Evolutionary conservation across 2,329 filamentous ascomycete genomes (phyloP).

Genomic region (Daldinia eschscholtzii): DNA sequence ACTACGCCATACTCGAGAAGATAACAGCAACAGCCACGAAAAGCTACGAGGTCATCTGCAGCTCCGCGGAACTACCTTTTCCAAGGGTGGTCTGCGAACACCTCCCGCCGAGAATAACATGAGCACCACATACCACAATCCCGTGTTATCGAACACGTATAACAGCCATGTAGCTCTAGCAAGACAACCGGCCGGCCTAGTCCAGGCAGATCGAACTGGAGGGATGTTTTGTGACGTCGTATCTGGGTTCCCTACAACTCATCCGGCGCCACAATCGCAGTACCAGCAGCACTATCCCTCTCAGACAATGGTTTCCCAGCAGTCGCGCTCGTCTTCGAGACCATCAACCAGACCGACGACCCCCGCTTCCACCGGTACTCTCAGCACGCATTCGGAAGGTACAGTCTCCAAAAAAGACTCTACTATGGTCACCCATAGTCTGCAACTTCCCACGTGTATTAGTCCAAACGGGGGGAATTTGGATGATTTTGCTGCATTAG

Average conservation of each 20-base stretch:
- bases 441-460: slow-evolving; percentile 82
- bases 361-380: slow-evolving; percentile 52
- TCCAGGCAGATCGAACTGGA: slow-evolving; percentile 54
- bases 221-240: slow-evolving; percentile 53
- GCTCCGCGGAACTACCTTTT: slow-evolving; percentile 47
- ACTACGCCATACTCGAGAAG: slow-evolving; percentile 37
- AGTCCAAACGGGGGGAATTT: slow-evolving; percentile 80
- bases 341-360: slow-evolving; percentile 56
- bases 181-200: slow-evolving; percentile 55
- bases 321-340: slow-evolving; percentile 48
- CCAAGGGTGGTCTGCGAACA: slow-evolving; percentile 61
- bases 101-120: slow-evolving; percentile 65
- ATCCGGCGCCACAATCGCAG: slow-evolving; percentile 46
- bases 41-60: slow-evolving; percentile 44
- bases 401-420: slow-evolving; percentile 56
- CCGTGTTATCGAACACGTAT: slow-evolving; percentile 60
- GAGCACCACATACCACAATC: slow-evolving; percentile 65
- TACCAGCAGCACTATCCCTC: slow-evolving; percentile 34
- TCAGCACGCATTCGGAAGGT: slow-evolving; percentile 50
- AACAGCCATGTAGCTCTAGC: slow-evolving; percentile 59
- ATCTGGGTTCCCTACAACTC: slow-evolving; percentile 42
- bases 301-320: slow-evolving; percentile 33
- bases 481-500: slow-evolving; percentile 86
- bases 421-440: slow-evolving; percentile 67
- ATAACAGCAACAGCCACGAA: slow-evolving; percentile 14